These are phyloP conservation scores for Sodiomyces alkalinus DNA, from an alignment of 2,329 filamentous ascomycete species.

Conservation along the genomic window DNA sequence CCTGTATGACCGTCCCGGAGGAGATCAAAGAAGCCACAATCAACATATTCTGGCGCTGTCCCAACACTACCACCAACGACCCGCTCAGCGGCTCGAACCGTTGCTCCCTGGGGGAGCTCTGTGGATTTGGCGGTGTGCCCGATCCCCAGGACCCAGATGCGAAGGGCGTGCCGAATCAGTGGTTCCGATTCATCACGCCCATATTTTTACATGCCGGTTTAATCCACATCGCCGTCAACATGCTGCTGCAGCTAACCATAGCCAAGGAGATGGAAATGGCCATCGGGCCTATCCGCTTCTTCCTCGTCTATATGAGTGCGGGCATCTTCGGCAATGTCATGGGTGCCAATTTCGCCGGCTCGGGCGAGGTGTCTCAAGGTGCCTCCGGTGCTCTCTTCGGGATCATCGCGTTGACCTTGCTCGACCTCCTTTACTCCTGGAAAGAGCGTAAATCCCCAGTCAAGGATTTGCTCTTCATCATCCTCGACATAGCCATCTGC, in stretches of 20 bases:
- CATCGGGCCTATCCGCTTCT: slow-evolving; percentile 79
- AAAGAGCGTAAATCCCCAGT: slow-evolving; percentile 58
- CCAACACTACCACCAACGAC: slow-evolving; percentile 53
- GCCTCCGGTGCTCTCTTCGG: slow-evolving; percentile 87
- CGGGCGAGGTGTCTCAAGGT: slow-evolving; percentile 69
- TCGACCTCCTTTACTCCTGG: slow-evolving; percentile 93
- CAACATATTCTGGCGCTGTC: slow-evolving; percentile 58
- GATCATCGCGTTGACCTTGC: slow-evolving; percentile 71
- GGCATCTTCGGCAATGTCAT: slow-evolving; percentile 95
- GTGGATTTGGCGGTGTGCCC: slow-evolving; percentile 66
- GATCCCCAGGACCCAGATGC: slow-evolving; percentile 40
- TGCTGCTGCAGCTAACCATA: slow-evolving; percentile 79
- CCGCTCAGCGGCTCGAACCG: slow-evolving; percentile 27
- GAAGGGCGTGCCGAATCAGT: slow-evolving; percentile 65
- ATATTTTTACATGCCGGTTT: slow-evolving; percentile 93
- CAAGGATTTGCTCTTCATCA: slow-evolving; percentile 75
- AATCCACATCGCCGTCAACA: slow-evolving; percentile 91
- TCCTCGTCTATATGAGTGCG: slow-evolving; percentile 74
- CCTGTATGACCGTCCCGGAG: slow-evolving; percentile 81
- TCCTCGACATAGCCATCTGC: slow-evolving; percentile 73
- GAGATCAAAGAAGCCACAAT: slow-evolving; percentile 40
- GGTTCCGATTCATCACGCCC: slow-evolving; percentile 90
- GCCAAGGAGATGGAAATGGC: slow-evolving; percentile 84
- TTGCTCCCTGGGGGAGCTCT: slow-evolving; percentile 70
- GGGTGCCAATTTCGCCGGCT: slow-evolving; percentile 81